These are phyloP conservation scores for Paramecium bursaria DNA, from an alignment of 73 alveolate genomes.

Conservation along the genomic window DNA sequence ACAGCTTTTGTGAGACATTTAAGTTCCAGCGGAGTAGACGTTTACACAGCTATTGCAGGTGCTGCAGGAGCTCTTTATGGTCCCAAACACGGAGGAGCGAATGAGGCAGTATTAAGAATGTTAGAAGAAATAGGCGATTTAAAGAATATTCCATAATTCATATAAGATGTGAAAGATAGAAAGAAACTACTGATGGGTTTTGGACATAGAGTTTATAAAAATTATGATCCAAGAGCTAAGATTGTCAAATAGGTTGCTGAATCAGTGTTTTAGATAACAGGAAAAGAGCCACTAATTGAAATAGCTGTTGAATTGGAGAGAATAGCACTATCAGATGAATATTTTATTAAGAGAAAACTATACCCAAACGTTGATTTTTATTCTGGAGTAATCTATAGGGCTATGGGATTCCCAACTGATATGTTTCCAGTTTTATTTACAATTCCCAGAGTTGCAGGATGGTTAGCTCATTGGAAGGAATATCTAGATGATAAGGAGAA, in stretches of 20 bases:
- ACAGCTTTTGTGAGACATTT: slow-evolving; percentile 87
- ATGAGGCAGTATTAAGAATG: slow-evolving; percentile 78
- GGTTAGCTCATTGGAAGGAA: slow-evolving; percentile 89
- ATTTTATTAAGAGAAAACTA: slow-evolving; percentile 80
- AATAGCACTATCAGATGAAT: slow-evolving; percentile 82
- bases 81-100: slow-evolving; percentile 84
- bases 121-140: slow-evolving; percentile 72
- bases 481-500: slow-evolving; percentile 86
- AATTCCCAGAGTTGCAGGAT: slow-evolving; percentile 90
- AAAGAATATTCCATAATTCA: slow-evolving; percentile 76
- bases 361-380: slow-evolving; percentile 91
- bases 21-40: slow-evolving; percentile 70
- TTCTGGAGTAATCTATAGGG: slow-evolving; percentile 87
- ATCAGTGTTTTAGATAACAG: slow-evolving; percentile 86
- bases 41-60: slow-evolving; percentile 72
- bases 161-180: slow-evolving; percentile 78
- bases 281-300: slow-evolving; percentile 91
- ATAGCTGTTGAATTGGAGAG: slow-evolving; percentile 93
- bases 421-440: slow-evolving; percentile 88
- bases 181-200: slow-evolving; percentile 78
- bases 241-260: slow-evolving; percentile 83
- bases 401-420: slow-evolving; percentile 91
- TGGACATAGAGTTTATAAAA: slow-evolving; percentile 81
- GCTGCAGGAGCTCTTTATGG: slow-evolving; percentile 75
- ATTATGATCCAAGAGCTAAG: slow-evolving; percentile 82